A percentile compares a stretch with the other conserved stretches of the same genome.
These are phyloP conservation scores for Odontarrhena argentea DNA, from an alignment of 345 rosid species.

Conservation along the genomic window DNA sequence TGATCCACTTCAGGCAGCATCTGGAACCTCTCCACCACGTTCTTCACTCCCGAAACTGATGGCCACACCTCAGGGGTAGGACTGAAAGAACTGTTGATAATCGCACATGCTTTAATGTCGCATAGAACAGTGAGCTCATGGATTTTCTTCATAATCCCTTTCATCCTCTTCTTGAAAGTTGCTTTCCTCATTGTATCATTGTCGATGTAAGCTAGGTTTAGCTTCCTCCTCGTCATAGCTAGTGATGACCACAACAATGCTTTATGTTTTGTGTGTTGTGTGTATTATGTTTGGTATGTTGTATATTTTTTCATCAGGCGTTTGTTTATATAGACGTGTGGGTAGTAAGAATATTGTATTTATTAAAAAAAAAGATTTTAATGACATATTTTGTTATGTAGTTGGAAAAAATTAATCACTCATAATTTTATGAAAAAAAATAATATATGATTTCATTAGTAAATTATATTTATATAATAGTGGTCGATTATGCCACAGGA, in stretches of 20 bases:
- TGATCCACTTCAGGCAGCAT: conserved; percentile 27
- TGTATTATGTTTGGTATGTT: too few species aligned
- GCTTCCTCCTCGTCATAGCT: conserved; percentile 45
- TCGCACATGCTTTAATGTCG: conserved; percentile 42
- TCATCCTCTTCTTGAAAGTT: conserved; percentile 47
- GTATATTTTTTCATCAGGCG: neutral
- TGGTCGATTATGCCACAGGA: neutral
- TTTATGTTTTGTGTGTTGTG: neutral
- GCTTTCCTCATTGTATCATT: conserved; percentile 44
- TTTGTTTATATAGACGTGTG: conserved; percentile 30
- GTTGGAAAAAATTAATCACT: too few species aligned
- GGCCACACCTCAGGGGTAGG: conserved; percentile 45
- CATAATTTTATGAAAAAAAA: too few species aligned
- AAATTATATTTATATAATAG: neutral
- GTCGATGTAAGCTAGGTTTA: conserved; percentile 42
- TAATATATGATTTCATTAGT: neutral
- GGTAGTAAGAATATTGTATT: neutral
- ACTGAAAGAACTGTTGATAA: conserved; percentile 35
- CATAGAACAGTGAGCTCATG: conserved; percentile 44
- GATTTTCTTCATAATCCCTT: conserved; percentile 42
- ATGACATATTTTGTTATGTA: too few species aligned
- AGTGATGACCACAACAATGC: neutral
- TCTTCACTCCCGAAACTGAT: conserved; percentile 8
- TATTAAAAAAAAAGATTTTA: too few species aligned
- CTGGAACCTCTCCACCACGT: conserved; percentile 29